These are phyloP conservation scores for Podaxis sp. DNA, from an alignment of 768 basidiomycete species.

Conservation along the genomic window DNA sequence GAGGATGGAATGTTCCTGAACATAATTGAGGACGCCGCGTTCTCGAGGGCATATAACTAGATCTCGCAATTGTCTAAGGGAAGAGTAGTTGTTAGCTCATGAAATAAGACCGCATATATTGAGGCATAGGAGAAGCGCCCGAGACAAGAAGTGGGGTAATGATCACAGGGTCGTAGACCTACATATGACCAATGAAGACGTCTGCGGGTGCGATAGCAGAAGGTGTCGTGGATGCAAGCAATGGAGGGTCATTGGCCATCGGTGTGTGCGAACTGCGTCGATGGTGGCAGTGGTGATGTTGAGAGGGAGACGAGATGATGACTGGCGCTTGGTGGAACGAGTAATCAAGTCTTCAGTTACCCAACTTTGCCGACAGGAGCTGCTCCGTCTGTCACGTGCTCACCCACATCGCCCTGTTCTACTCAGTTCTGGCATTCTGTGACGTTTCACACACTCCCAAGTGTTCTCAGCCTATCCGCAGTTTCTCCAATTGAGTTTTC, in stretches of 20 bases:
- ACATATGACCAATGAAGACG: conserved; percentile 66
- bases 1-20: conserved; percentile 49
- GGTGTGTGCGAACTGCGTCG: conserved; percentile 14
- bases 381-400: background rate
- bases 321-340: background rate
- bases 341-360: background rate
- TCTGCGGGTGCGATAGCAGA: conserved; percentile 37
- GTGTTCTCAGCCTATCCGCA: background rate
- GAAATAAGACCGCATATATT: background rate
- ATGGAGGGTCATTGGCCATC: conserved; percentile 49
- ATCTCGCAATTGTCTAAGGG: conserved; percentile 71
- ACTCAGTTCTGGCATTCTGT: background rate
- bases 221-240: conserved; percentile 43
- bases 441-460: background rate
- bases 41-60: conserved; percentile 72
- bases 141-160: conserved; percentile 14
- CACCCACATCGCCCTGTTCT: background rate
- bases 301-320: background rate
- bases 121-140: conserved; percentile 6
- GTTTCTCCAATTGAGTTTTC: background rate
- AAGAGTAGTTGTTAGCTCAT: background rate
- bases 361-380: conserved; percentile 3
- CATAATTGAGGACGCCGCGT: conserved; percentile 62
- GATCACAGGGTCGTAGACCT: conserved; percentile 22
- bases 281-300: background rate